These are phyloP conservation scores for Eucalyptus leucophloia DNA, from an alignment of 345 rosid species.

Conservation along the genomic window DNA sequence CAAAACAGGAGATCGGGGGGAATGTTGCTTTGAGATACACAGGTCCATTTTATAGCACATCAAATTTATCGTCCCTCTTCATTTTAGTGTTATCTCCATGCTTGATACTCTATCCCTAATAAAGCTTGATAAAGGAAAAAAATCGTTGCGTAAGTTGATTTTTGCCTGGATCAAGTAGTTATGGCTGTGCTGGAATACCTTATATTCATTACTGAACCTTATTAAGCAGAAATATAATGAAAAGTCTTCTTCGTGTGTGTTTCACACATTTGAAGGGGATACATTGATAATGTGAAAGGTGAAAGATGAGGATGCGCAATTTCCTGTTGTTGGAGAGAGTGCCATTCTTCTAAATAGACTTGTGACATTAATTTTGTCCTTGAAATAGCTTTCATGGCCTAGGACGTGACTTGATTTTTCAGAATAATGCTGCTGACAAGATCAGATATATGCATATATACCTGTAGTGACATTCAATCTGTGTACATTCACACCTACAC, in stretches of 20 bases:
- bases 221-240: background rate
- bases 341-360: background rate
- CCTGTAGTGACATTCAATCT: background rate
- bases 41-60: constrained; percentile 10
- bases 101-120: background rate
- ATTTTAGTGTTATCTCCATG: background rate
- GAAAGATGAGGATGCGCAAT: background rate
- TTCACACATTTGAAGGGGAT: background rate
- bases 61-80: background rate
- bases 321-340: background rate
- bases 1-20: constrained; percentile 66
- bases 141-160: background rate
- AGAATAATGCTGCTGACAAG: background rate
- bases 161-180: background rate
- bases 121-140: background rate
- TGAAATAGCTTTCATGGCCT: background rate
- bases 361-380: background rate
- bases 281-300: background rate
- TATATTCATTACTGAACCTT: background rate
- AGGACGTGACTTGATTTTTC: background rate
- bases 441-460: background rate
- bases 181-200: background rate
- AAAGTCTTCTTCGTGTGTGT: background rate
- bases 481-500: background rate
- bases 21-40: constrained; percentile 44